These are phyloP conservation scores for Austroboletus rostrupii DNA, from an alignment of 1,284 basidiomycete genomes.

Conservation along the genomic window DNA sequence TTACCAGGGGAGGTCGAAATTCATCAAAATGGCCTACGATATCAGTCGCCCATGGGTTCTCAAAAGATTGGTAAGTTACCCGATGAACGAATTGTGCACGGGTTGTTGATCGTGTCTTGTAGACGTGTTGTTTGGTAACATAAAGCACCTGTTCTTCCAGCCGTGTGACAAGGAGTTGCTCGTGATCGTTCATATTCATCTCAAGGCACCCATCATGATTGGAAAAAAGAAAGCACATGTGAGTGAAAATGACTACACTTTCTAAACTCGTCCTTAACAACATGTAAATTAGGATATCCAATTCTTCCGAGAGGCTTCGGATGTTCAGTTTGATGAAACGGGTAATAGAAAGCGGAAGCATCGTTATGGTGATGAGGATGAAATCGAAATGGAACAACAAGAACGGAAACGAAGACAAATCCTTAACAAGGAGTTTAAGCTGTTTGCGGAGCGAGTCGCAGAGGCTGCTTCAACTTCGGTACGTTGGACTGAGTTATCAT, in stretches of 20 bases:
- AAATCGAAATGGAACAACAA: conserved; percentile 98
- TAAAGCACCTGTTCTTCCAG: conserved; percentile 99
- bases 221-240: conserved; percentile 97
- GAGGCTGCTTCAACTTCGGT: conserved; percentile 78
- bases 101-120: conserved; percentile 10
- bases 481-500: conserved; percentile 23
- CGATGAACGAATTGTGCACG: not conserved
- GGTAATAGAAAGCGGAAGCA: conserved; percentile 98
- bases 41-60: conserved; percentile 82
- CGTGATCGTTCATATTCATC: conserved; percentile 91
- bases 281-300: conserved; percentile 74
- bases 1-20: conserved; percentile 95
- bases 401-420: conserved; percentile 86
- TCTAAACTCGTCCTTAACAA: conserved; percentile 1
- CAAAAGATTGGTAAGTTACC: conserved; percentile 79
- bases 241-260: conserved; percentile 22
- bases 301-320: conserved; percentile 97
- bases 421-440: conserved; percentile 94
- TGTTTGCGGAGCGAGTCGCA: conserved; percentile 90
- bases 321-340: conserved; percentile 98
- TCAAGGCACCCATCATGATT: conserved; percentile 96
- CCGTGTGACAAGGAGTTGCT: conserved; percentile 96
- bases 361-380: conserved; percentile 97
- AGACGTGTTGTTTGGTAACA: conserved; percentile 96
- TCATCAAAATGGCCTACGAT: conserved; percentile 95